phyloP scores from a whole-genome alignment of 495 filamentous ascomycete genomes.

The Aspergillus taichungensis region DNA sequence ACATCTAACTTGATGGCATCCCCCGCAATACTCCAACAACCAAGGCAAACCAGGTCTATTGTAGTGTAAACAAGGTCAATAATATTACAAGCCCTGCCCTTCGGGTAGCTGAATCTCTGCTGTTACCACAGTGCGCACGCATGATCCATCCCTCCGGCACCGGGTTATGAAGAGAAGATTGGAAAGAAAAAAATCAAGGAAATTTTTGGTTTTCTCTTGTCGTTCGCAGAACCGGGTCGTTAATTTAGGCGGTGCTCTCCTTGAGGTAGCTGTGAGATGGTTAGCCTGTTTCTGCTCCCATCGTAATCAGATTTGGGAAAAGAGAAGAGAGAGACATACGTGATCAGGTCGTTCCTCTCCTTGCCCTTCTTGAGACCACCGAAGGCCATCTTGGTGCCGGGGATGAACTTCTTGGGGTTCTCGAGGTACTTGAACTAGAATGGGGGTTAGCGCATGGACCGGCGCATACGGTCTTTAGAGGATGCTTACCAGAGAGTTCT shows the following conservation, averaged over 20 bases:
- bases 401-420: conserved; percentile 95
- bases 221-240: too few species aligned
- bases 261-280: conserved; percentile 50
- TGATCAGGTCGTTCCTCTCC: conserved; percentile 98
- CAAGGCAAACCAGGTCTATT: conserved; percentile 19
- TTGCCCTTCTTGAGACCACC: conserved; percentile 99
- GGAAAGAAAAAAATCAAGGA: conserved; percentile 4
- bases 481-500: conserved; percentile 69
- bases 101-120: conserved; percentile 18
- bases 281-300: conserved; percentile 3
- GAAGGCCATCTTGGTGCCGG: conserved; percentile 99
- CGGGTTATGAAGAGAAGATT: conserved; percentile 4
- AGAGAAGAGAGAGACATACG: conserved; percentile 48
- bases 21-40: conserved; percentile 12
- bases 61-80: conserved; percentile 14
- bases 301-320: not conserved
- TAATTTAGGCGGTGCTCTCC: conserved; percentile 50
- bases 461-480: not conserved
- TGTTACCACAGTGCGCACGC: conserved; percentile 5
- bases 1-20: conserved; percentile 17
- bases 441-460: conserved; percentile 7
- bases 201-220: too few species aligned
- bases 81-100: conserved; percentile 36
- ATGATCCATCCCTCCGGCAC: too few species aligned
- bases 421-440: conserved; percentile 75